Percentiles rank a stretch among this genome's conserved stretches.
Evolutionary conservation across 129 eudicot species (phyloP).

Genomic region (Pulicaria dysenterica): DNA sequence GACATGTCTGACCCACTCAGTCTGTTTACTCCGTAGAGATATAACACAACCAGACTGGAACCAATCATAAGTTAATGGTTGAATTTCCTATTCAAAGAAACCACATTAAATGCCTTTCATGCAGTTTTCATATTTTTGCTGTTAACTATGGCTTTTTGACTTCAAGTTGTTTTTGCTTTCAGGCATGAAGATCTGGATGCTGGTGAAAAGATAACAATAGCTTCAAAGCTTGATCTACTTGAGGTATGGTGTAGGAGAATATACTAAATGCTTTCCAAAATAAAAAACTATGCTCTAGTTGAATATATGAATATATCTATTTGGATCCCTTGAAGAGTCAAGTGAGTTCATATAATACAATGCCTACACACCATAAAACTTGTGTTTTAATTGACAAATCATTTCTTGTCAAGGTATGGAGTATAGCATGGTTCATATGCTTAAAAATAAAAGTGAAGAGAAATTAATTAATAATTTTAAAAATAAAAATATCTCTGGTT

Average conservation of each 20-base stretch:
- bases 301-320: not conserved
- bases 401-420: not conserved
- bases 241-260: constrained; percentile 26
- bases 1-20: not conserved
- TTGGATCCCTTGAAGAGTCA: constrained; percentile 1
- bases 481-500: not conserved
- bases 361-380: not conserved
- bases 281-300: not conserved
- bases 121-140: not conserved
- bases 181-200: constrained; percentile 38
- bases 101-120: not conserved
- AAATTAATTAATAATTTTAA: not conserved
- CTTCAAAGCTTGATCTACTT: constrained; percentile 34
- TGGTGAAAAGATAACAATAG: constrained; percentile 26
- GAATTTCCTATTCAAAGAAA: not conserved
- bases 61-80: not conserved
- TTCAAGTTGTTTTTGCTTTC: not conserved
- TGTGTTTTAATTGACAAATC: not conserved
- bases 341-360: not conserved
- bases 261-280: not conserved
- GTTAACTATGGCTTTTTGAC: constrained; percentile 13
- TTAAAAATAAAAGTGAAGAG: constrained; percentile 1
- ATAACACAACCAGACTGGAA: not conserved
- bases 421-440: not conserved
- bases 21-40: not conserved